A percentile compares a stretch with the other conserved stretches of the same genome.
Evolutionary conservation across 345 rosid genomes (phyloP).

Genomic region (Pistacia integerrima): DNA sequence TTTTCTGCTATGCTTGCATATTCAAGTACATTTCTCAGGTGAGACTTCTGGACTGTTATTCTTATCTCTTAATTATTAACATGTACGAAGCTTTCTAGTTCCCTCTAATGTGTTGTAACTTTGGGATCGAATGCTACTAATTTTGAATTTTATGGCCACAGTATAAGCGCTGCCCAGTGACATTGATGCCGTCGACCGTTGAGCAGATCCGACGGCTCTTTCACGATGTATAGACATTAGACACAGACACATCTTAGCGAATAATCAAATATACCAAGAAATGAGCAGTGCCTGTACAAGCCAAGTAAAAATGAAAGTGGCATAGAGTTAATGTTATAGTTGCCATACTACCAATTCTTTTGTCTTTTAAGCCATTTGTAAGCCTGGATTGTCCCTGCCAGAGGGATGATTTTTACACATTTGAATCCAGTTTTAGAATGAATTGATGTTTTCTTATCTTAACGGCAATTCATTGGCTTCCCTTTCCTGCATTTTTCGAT

Average conservation of each 20-base stretch:
- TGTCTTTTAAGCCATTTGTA: neutral
- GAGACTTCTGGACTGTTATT: slow-evolving; percentile 28
- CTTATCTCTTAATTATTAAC: neutral
- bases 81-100: neutral
- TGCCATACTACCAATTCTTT: neutral
- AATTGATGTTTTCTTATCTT: neutral
- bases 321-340: neutral
- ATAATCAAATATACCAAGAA: neutral
- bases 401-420: neutral
- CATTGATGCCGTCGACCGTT: slow-evolving; percentile 72
- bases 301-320: neutral
- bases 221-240: slow-evolving; percentile 62
- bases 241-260: neutral
- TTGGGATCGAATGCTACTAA: neutral
- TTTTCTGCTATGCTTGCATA: slow-evolving; percentile 92
- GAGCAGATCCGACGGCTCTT: slow-evolving; percentile 94
- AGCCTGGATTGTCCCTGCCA: neutral
- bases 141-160: slow-evolving; percentile 30
- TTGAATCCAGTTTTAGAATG: neutral
- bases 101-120: neutral
- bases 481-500: too few species aligned
- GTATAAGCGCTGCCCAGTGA: slow-evolving; percentile 93
- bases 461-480: too few species aligned
- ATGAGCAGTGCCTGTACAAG: neutral
- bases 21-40: slow-evolving; percentile 93